Evolutionary conservation across 169 alveolate genomes (phyloP), one percentile per base, ranked within the genome.

Genomic region (Plasmodium berghei): DNA sequence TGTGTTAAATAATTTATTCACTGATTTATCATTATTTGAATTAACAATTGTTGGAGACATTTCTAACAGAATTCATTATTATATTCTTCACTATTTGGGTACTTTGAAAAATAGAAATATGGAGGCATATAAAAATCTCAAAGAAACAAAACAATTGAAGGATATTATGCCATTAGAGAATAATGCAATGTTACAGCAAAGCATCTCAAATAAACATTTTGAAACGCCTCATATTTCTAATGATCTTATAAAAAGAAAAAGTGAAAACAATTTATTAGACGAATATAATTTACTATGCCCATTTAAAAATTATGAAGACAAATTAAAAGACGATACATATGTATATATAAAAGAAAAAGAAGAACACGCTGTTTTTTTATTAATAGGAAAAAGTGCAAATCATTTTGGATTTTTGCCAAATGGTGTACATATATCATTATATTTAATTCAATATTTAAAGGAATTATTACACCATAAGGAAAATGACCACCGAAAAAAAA

Each of bases 381-480:
- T 94, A 62, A 95, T 92, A 49, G 97, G 97, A 58, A 89, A 89
- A 72, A 95, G 96, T 20, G 95, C 96, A 46, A 95, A 95, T 64
- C 73, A 93, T 12, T 92, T 95, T 80, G 97, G 97, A 20, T 80
- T 92, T 70, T 67, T 92, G 63, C 87, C 95, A n/a, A 94, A 94
- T 61, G 97, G 96, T n/a, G 56, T 88, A 34, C 95, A 93, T 89
- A 71, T 93, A 77, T 83, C 94, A 24, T 66, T 87, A 40, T 72
- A 56, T 59, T 20, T 71, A 75, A 22, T 73, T 42, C 70, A 88
- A 8, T 88, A 40, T 66, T 34, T 66, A 34, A 89, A 52, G 46
- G 55, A 89, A 34, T n/a, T 87, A 66, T 5, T 48, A 14, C 20
- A 28, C 48, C 18, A 16, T 72, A 67, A 48, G 28, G 45, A 34